Evolutionary conservation across 2,329 filamentous ascomycete species (phyloP), one percentile per base, ranked within the genome.

Genomic region (Penicillium occitanis): DNA sequence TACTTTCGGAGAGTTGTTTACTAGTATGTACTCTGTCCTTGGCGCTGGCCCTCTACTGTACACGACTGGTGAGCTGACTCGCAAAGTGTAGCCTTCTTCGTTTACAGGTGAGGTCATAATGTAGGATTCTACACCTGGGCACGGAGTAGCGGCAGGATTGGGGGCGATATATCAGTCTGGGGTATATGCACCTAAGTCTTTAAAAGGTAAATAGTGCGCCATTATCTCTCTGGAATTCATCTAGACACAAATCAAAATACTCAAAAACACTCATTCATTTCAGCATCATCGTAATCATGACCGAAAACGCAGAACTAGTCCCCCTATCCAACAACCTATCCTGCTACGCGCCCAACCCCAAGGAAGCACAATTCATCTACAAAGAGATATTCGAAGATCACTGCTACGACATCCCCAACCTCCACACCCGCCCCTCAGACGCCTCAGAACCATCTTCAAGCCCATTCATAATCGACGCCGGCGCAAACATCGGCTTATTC

Each of bases 281-380:
- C 11, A 5, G 6, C 30, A 55, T 19, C n/a, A 55, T 19, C n/a
- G n/a, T n/a, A 55, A 19, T 30, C 10, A 55, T 55, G 51, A 13
- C 30, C 22, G 22, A 51, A 35, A 55, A 19, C 17, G 51, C 10
- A 37, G 51, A 37, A 22, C 30, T 55, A 14, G 30, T 55, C n/a
- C n/a, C 30, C n/a, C 30, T 55, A 37, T 6, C 30, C 51, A 37
- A 22, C 10, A 35, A 8, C n/a, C 30, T 55, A 14, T 59, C 57
- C 19, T 59, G 57, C 40, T 59, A 59, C 57, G 57, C 57, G 2
- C 35, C 60, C 28, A 62, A 42, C 33, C 33, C 44, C 4, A 44
- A 62, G 37, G 60, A 62, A 40, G 60, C 60, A 50, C 30, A 51
- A 14, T 62, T 62, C 60, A 62, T 62, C 30, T 40, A 62, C 6